phyloP scores from a whole-genome alignment of 768 basidiomycete genomes.

The Cystofilobasidium capitatum region DNA sequence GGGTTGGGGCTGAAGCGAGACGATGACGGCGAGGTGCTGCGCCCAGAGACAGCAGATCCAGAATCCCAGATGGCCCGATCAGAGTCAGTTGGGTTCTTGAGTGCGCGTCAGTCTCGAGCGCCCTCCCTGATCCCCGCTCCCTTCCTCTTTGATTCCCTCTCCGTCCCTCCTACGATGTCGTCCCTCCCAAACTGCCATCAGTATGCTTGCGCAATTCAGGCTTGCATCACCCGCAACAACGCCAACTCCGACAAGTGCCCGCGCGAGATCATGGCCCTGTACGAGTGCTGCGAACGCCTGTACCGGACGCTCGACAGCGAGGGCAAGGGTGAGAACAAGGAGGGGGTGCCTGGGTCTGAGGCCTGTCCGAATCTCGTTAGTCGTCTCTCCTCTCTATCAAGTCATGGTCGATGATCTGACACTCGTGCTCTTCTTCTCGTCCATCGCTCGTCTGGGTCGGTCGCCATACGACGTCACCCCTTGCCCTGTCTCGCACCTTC shows the following conservation, averaged over 20 bases:
- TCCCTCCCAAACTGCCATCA: constrained; percentile 13
- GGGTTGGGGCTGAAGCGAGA: neutral
- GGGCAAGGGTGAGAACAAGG: neutral
- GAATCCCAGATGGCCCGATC: no score
- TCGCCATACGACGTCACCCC: neutral
- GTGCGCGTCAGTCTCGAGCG: no score
- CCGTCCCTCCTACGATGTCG: neutral
- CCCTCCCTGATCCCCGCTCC: neutral
- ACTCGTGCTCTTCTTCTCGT: neutral
- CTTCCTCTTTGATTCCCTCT: neutral
- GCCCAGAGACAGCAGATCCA: no score
- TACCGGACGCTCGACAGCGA: neutral
- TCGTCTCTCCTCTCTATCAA: no score
- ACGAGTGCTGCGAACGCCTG: constrained; percentile 15
- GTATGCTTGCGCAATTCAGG: constrained; percentile 8
- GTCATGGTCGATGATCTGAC: neutral
- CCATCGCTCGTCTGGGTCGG: neutral
- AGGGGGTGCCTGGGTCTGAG: constrained; percentile 8
- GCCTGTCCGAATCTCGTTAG: constrained; percentile 12
- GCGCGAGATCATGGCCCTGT: constrained; percentile 4
- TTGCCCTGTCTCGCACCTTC: no score
- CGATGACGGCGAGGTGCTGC: neutral
- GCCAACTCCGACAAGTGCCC: constrained; percentile 12
- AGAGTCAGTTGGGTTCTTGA: no score
- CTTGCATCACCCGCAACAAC: constrained; percentile 10